A percentile compares a stretch with the other conserved stretches of the same genome.
Conservation (phyloP, 1,139 yeast species). For the Suhomyces bribrorum region DNA sequence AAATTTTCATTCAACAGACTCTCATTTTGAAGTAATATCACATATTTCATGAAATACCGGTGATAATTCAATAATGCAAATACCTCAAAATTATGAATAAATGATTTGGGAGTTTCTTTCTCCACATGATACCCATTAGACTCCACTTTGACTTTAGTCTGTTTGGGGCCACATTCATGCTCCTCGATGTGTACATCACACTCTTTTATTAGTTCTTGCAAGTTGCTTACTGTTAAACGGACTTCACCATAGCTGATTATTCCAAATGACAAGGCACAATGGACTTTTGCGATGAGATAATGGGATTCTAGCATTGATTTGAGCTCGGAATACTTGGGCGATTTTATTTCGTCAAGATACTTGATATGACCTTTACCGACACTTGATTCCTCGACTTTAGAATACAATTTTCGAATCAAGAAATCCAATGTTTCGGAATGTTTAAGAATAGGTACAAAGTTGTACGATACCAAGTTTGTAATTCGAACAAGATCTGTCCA, state of each 20-base stretch:
- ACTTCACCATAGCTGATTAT: constrained; percentile 26
- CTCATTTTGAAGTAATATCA: constrained; percentile 40
- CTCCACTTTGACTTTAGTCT: not conserved
- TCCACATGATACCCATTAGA: not conserved
- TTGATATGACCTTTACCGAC: constrained; percentile 27
- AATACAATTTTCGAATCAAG: constrained; percentile 22
- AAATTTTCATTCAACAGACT: constrained; percentile 26
- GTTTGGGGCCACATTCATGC: constrained; percentile 1
- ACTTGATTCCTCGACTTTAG: constrained; percentile 30
- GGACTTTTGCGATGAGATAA: constrained; percentile 31
- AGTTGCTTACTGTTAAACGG: constrained; percentile 24
- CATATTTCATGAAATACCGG: constrained; percentile 31
- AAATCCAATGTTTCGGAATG: constrained; percentile 25
- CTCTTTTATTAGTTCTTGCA: constrained; percentile 27
- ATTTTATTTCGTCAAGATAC: constrained; percentile 23
- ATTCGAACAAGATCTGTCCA: constrained; percentile 42
- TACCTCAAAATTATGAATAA: constrained; percentile 27
- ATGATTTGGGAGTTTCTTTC: not conserved
- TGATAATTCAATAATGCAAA: constrained; percentile 33
- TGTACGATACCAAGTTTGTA: constrained; percentile 33
- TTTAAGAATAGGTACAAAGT: constrained; percentile 27
- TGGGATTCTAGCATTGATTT: constrained; percentile 28
- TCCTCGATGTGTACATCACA: constrained; percentile 28
- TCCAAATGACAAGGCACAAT: constrained; percentile 28
- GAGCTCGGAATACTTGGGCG: constrained; percentile 21